Evolutionary conservation across 306 rosid genomes (phyloP).

Genomic region (Casuarina cunninghamiana): DNA sequence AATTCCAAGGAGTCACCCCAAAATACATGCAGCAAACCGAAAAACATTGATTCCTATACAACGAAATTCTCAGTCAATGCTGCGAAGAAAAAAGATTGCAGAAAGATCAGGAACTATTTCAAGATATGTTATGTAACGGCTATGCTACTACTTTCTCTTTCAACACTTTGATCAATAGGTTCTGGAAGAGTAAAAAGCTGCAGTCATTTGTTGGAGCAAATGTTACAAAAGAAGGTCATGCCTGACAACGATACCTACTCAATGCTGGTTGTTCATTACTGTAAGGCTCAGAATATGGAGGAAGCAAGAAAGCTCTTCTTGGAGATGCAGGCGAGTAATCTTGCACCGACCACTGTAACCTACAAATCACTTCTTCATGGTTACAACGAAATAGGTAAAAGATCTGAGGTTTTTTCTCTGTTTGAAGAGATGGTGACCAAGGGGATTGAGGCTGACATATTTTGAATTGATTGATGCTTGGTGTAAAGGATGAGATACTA

Average conservation of each 20-base stretch:
- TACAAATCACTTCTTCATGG: constrained; percentile 40
- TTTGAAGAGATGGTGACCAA: constrained; percentile 41
- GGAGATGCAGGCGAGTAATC: constrained; percentile 37
- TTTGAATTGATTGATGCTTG: constrained; percentile 31
- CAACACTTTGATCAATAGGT: constrained; percentile 43
- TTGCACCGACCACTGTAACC: constrained; percentile 26
- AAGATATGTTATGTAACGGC: constrained; percentile 34
- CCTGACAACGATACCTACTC: constrained; percentile 38
- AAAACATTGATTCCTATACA: too few relatives aligned
- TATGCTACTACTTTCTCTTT: constrained; percentile 32
- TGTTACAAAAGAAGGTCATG: constrained; percentile 30
- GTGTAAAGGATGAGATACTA: constrained; percentile 37
- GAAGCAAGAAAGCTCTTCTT: constrained; percentile 43
- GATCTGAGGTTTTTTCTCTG: constrained; percentile 32
- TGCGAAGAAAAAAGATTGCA: constrained; percentile 39
- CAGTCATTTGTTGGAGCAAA: constrained; percentile 30
- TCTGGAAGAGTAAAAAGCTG: constrained; percentile 35
- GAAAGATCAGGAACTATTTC: constrained; percentile 33
- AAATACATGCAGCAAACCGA: constrained; percentile 4
- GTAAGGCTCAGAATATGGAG: constrained; percentile 31
- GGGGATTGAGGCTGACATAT: constrained; percentile 36
- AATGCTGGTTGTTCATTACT: constrained; percentile 33
- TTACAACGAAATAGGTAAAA: constrained; percentile 33
- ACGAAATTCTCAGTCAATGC: constrained; percentile 42
- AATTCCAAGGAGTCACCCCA: background rate